phyloP scores from a whole-genome alignment of 116 monocot species.

The Dioscorea cayenensis region DNA sequence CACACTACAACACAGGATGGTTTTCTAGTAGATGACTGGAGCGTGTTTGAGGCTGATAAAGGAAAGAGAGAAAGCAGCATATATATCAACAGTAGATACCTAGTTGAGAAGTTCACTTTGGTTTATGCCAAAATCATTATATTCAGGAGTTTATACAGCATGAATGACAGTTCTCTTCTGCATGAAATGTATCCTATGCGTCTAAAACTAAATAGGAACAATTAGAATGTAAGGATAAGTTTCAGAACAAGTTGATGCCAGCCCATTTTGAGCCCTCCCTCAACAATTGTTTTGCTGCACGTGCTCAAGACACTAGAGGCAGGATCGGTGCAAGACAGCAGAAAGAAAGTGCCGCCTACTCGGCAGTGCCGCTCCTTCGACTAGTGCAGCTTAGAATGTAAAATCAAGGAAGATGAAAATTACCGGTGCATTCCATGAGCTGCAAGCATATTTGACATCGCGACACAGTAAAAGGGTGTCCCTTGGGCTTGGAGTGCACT shows the following conservation, averaged over 20 bases:
- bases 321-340: constrained; percentile 68
- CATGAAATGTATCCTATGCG: too few species aligned
- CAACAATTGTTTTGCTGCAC: constrained; percentile 59
- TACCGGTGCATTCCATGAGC: constrained; percentile 61
- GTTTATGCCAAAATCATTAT: neutral
- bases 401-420: constrained; percentile 84
- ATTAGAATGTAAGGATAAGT: neutral
- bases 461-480: neutral
- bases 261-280: constrained; percentile 89
- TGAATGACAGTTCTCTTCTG: neutral
- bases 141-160: neutral
- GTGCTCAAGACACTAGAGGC: constrained; percentile 51
- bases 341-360: constrained; percentile 92
- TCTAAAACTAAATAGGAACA: neutral
- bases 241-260: constrained; percentile 18
- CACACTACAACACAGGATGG: too few species aligned
- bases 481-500: neutral
- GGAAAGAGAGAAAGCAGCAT: too few species aligned
- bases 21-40: too few species aligned
- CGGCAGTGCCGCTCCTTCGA: constrained; percentile 82
- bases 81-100: too few species aligned
- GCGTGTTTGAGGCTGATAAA: too few species aligned
- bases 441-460: constrained; percentile 15
- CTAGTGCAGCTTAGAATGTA: constrained; percentile 91
- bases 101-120: neutral